These are phyloP conservation scores for Cantharellus cinnabarinus DNA, from an alignment of 768 basidiomycete species.

Conservation along the genomic window DNA sequence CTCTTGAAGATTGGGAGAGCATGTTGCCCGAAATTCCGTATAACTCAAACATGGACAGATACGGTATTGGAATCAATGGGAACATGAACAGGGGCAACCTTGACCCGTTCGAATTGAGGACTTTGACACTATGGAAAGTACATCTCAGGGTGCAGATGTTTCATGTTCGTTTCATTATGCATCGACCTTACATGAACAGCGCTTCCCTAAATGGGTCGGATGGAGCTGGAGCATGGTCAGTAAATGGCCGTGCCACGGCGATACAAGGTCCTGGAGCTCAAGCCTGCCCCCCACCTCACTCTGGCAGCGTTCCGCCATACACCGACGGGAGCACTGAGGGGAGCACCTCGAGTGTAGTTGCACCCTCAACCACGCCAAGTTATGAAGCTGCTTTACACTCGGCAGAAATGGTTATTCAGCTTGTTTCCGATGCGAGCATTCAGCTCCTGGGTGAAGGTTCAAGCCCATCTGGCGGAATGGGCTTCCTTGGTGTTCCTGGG, in stretches of 20 bases:
- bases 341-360: background rate
- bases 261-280: background rate
- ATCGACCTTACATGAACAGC: conserved; percentile 28
- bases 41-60: conserved; percentile 22
- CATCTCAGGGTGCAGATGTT: conserved; percentile 28
- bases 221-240: background rate
- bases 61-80: conserved; percentile 42
- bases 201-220: background rate
- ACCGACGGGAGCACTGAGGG: too few species aligned
- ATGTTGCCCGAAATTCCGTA: conserved; percentile 32
- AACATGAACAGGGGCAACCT: conserved; percentile 14
- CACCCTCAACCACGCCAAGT: background rate
- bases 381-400: conserved; percentile 56
- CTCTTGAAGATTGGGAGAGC: conserved; percentile 55
- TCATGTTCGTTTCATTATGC: conserved; percentile 70
- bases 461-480: too few species aligned
- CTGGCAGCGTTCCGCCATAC: too few species aligned
- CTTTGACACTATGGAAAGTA: too few species aligned
- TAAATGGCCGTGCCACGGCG: too few species aligned
- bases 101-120: too few species aligned
- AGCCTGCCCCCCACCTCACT: too few species aligned
- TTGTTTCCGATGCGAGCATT: conserved; percentile 46
- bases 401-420: conserved; percentile 59
- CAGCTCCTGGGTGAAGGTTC: conserved; percentile 12
- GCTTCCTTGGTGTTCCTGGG: conserved; percentile 40